Percentiles rank a stretch among this genome's conserved stretches.
These are phyloP conservation scores for Telopea speciosissima DNA, from an alignment of 177 flowering plant genomes.

Conservation along the genomic window DNA sequence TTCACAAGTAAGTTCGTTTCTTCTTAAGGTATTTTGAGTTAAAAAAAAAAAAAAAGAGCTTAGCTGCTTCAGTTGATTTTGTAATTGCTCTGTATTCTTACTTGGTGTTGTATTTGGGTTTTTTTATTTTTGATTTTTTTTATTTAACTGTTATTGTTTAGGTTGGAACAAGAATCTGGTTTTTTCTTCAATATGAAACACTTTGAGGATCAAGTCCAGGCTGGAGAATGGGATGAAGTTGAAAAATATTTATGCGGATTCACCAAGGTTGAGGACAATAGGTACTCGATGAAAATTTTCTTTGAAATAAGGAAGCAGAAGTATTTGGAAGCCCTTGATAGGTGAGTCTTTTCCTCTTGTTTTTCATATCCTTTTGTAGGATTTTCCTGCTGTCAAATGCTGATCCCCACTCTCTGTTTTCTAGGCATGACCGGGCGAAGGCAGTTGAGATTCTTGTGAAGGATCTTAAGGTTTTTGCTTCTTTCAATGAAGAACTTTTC, in stretches of 20 bases:
- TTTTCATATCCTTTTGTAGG: neutral
- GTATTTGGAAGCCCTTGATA: constrained; percentile 62
- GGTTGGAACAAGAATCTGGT: constrained; percentile 68
- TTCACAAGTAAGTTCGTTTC: constrained; percentile 41
- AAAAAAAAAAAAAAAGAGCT: neutral
- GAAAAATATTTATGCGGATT: constrained; percentile 58
- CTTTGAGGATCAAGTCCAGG: constrained; percentile 61
- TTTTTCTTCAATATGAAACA: constrained; percentile 64
- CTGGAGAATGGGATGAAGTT: constrained; percentile 70
- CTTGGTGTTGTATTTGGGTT: neutral
- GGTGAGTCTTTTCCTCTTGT: constrained; percentile 18
- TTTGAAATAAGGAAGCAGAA: constrained; percentile 65
- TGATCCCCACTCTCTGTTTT: neutral
- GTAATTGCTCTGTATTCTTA: neutral
- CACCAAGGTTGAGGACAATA: constrained; percentile 58
- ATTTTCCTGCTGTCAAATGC: too few species aligned
- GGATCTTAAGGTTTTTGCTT: constrained; percentile 63
- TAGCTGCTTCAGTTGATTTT: neutral
- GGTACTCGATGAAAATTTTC: constrained; percentile 60
- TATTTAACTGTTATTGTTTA: constrained; percentile 10
- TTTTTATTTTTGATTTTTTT: neutral
- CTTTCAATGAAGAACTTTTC: constrained; percentile 71
- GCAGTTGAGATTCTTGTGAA: constrained; percentile 70
- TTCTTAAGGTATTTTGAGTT: neutral
- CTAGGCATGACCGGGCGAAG: constrained; percentile 56